Percentiles rank a stretch among this genome's conserved stretches.
Evolutionary conservation across 352 stramenopile species (phyloP).

Genomic region (Globisporangium irregulare): DNA sequence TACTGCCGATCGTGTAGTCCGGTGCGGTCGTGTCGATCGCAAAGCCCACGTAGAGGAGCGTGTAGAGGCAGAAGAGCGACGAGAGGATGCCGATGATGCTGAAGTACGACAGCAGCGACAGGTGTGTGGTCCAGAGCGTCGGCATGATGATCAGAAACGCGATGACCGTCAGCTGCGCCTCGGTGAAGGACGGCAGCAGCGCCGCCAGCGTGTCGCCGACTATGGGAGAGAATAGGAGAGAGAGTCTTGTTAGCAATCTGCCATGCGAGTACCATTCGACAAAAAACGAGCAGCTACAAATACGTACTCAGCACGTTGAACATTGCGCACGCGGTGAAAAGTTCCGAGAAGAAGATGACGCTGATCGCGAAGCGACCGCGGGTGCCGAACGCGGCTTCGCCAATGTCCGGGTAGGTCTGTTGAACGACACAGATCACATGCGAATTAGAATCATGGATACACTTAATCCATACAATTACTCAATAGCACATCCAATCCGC

Average conservation of each 20-base stretch:
- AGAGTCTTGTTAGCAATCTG: not conserved
- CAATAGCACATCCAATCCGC: not conserved
- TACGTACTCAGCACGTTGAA: constrained; percentile 76
- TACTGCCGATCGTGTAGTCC: constrained; percentile 46
- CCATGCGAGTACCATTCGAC: not conserved
- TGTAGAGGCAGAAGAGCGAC: constrained; percentile 75
- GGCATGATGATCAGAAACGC: constrained; percentile 75
- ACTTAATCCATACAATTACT: not conserved
- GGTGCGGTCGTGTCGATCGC: constrained; percentile 40
- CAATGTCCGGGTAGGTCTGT: constrained; percentile 78
- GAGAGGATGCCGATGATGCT: constrained; percentile 84
- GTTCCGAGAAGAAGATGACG: constrained; percentile 78
- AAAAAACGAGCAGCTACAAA: not conserved
- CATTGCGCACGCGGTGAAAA: constrained; percentile 80
- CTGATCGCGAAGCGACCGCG: constrained; percentile 67
- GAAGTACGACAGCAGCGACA: constrained; percentile 84
- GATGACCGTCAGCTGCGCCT: constrained; percentile 60
- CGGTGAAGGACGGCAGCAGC: constrained; percentile 60
- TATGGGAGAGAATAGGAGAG: constrained; percentile 18
- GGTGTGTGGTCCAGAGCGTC: constrained; percentile 75
- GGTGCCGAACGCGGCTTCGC: constrained; percentile 75
- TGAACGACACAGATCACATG: not conserved
- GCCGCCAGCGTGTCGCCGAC: constrained; percentile 75
- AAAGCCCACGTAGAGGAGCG: constrained; percentile 75
- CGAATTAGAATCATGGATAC: not conserved